Base-by-base conservation (phyloP, 164 flowering plant genomes). In the Litsea cubeba region DNA sequence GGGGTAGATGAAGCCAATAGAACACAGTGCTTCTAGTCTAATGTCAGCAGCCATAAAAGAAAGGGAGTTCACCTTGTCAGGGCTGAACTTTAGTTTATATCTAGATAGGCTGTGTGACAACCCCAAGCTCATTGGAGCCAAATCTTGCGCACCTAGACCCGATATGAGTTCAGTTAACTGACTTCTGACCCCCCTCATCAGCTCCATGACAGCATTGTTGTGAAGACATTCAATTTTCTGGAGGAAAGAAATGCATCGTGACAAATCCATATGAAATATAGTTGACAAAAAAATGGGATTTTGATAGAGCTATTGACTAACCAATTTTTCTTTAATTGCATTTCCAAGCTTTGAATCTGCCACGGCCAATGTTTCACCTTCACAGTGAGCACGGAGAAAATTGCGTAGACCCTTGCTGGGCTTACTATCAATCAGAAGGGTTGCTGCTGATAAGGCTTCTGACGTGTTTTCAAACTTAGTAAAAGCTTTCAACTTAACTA, bases 61-160 rank as follows among this genome's bases (percentile, higher is more conserved):
- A 54, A 20, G 60, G 57, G 23, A 32, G 12, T 24, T 78, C 54
- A 87, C 98, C 98, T 93, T 94, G 49, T 95, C 99, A 50, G 98
- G 91, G 80, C 99, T 94, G 80, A 95, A 95, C 72, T 95, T 93
- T 68, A 95, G 84, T 84, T 91, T 92, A 86, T 92, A 92, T 84
- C 99, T 85, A n/a, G 97, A 90, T 32, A 95, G 74, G 67, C 97
- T 94, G 75, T 93, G 97, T 65, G 99, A 92, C 75, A 93, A 83
- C 75, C 97, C 99, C 84, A 93, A 81, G 81, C 98, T 93, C 99
- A 93, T 95, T 54, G 96, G 98, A 65, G 91, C 91, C 86, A 95
- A 79, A 79, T 95, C 99, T 83, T 91, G 97, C 69, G 82, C 84
- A 40, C 78, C 97, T 22, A 95, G 77, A 74, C 98, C 99, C 28